Percentiles rank a stretch among this genome's conserved stretches.
Evolutionary conservation across 208 protist genomes (phyloP).

Genomic region (Trypanosoma avium): DNA sequence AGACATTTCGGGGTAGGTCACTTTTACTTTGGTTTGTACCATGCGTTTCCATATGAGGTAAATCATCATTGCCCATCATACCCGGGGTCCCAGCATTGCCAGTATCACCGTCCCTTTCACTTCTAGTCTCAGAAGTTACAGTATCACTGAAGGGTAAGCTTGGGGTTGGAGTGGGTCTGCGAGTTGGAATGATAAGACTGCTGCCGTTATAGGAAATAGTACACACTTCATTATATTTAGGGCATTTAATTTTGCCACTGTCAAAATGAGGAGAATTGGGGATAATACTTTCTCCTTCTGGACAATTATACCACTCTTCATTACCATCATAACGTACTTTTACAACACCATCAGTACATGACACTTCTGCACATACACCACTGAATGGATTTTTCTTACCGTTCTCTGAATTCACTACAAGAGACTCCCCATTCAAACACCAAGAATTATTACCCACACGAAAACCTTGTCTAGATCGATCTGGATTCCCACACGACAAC

Average conservation of each 20-base stretch:
- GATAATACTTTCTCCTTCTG: not conserved
- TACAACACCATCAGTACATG: not conserved
- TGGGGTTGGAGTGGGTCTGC: not conserved
- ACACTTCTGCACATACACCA: slow-evolving; percentile 1
- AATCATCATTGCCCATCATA: too few species aligned
- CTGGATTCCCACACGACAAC: too few species aligned
- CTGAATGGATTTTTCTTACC: not conserved
- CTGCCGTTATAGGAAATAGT: not conserved
- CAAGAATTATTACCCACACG: not conserved
- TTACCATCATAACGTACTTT: not conserved
- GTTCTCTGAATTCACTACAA: not conserved
- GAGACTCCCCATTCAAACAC: slow-evolving; percentile 1
- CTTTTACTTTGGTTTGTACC: too few species aligned
- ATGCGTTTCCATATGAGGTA: too few species aligned
- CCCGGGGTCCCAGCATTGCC: too few species aligned
- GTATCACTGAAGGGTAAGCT: not conserved
- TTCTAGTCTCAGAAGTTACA: not conserved
- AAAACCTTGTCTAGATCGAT: not conserved
- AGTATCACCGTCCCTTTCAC: too few species aligned
- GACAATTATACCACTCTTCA: not conserved
- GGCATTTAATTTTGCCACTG: not conserved
- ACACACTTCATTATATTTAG: not conserved
- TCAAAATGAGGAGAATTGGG: not conserved
- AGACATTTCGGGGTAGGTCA: too few species aligned
- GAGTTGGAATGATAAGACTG: not conserved